Evolutionary conservation across 2,329 filamentous ascomycete genomes (phyloP).

Genomic region (Celoporthe dispersa): DNA sequence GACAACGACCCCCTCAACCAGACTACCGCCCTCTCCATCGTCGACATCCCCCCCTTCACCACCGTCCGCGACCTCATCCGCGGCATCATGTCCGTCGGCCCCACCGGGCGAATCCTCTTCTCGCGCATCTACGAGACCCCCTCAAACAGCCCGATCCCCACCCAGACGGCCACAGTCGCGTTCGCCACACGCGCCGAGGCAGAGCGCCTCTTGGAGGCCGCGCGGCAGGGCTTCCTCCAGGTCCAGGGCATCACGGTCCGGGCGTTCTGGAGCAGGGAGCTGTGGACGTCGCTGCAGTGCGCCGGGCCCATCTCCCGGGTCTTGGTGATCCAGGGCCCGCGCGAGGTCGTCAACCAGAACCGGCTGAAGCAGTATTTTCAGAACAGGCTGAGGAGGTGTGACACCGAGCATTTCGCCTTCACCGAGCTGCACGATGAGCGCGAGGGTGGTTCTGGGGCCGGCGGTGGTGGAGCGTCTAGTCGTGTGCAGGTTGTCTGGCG

Average conservation of each 20-base stretch:
- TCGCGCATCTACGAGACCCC: neutral
- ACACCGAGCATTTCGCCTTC: neutral
- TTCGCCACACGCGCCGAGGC: neutral
- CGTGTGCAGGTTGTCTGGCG: slow-evolving; percentile 7
- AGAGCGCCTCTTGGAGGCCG: neutral
- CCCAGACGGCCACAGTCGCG: neutral
- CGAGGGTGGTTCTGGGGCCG: neutral
- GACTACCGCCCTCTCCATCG: neutral
- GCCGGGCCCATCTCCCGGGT: neutral
- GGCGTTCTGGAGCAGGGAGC: neutral
- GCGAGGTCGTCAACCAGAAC: neutral
- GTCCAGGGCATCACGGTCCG: neutral
- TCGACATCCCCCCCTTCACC: neutral
- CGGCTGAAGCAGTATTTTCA: neutral
- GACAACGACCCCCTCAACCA: neutral
- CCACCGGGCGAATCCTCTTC: slow-evolving; percentile 14
- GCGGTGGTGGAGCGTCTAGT: neutral
- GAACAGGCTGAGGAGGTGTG: neutral
- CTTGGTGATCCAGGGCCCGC: neutral
- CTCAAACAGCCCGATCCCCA: neutral
- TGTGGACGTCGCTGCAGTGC: neutral
- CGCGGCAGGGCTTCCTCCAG: neutral
- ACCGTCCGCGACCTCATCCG: slow-evolving; percentile 18
- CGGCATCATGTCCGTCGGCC: slow-evolving; percentile 16
- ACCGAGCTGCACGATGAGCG: too few relatives aligned